Conservation (phyloP, 23 red algal species). For the Gracilariopsis chorda region DNA sequence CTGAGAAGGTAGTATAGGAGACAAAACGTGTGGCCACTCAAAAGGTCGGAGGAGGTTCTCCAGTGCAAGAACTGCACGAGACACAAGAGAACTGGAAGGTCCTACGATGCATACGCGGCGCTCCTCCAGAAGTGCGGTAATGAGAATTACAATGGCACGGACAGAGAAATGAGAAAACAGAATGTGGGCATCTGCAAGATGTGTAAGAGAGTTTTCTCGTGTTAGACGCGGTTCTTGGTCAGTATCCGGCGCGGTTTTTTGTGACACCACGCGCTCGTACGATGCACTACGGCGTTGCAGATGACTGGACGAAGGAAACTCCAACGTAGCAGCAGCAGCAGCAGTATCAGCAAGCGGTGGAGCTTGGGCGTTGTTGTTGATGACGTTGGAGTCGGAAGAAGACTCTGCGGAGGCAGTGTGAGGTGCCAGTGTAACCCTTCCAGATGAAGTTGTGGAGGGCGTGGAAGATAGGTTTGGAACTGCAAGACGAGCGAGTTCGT, state of each 20-base stretch:
- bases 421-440: background rate
- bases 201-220: background rate
- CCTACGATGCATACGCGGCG: conserved; percentile 46
- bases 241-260: no score
- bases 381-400: background rate
- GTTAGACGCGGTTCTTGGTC: background rate
- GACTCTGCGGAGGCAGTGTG: background rate
- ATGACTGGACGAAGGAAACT: no score
- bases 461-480: background rate
- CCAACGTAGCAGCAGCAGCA: no score
- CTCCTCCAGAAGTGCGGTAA: conserved; percentile 51
- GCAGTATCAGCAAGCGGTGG: no score
- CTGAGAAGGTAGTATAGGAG: conserved; percentile 13
- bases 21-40: conserved; percentile 54
- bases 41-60: conserved; percentile 30
- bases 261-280: no score
- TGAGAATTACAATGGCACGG: conserved; percentile 8
- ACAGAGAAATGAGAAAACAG: conserved; percentile 33
- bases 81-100: background rate
- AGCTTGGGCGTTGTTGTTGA: no score
- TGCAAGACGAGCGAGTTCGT: background rate
- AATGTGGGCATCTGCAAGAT: conserved; percentile 32
- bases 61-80: conserved; percentile 37
- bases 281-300: no score
- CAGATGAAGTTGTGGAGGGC: background rate